Evolutionary conservation across 1,139 yeast genomes (phyloP), one percentile per base, ranked within the genome.

Genomic region (Blastobotrys persicus): DNA sequence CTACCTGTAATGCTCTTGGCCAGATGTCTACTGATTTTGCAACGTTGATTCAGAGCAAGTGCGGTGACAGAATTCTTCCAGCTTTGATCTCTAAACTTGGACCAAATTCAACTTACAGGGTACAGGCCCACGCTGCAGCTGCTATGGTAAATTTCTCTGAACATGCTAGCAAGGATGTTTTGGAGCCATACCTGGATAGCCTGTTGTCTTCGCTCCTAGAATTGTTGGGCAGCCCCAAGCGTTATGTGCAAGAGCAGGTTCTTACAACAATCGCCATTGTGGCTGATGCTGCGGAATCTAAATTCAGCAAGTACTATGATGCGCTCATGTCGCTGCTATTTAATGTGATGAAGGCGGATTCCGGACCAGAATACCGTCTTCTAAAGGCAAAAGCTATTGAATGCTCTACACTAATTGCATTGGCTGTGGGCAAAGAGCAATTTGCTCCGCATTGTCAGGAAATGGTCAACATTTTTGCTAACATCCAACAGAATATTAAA

Each of bases 1-100:
- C 97, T 34, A 86, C 96, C 55, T 92, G 98, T 72, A 92, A 92
- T 66, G 96, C 97, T 0, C 74, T 92, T 57, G 98, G 98, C 45
- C 98, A 92, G 73, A 87, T 94, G 72, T 88, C 96, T n/a, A 92
- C 98, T 0, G 98, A 92, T 70, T 91, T 92, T 70, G 92, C 97
- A 4, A 95, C 88, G 59, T 76, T 79, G 18, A 85, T 92, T 55
- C 98, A 92, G 72, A 77, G 84, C 62, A 81, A 87, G 46, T 78
- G 89, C 23, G 95, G 92, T 55, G 79, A 78, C 58, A 75, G 85
- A 57, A 83, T 92, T 39, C 74, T 94, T 48, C 98, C 98, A 9
- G 94, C 95, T 4, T 77, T 92, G 57, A 87, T 91, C 50, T 83
- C 95, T 2, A 88, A 80, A 74, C 76, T 91, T 52, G 83, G 85